phyloP scores from a whole-genome alignment of 768 basidiomycete species.

The Boletus rex-veris region DNA sequence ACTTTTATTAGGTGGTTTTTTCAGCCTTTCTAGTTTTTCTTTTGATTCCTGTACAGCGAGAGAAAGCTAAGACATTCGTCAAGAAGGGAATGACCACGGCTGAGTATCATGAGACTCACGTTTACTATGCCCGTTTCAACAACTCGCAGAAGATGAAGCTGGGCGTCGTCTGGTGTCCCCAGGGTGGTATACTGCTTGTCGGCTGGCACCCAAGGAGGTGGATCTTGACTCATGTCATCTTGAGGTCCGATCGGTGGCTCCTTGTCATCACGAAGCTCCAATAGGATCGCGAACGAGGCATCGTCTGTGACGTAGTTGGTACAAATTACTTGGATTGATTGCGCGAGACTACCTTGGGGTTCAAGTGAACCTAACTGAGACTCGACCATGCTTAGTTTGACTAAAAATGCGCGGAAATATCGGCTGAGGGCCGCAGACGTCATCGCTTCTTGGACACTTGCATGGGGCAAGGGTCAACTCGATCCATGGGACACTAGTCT shows the following conservation, averaged over 20 bases:
- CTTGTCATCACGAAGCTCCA: conserved; percentile 71
- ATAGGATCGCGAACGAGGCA: conserved; percentile 74
- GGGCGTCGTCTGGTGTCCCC: conserved; percentile 59
- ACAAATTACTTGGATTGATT: neutral
- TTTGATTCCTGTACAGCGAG: conserved; percentile 79
- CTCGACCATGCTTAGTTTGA: conserved; percentile 78
- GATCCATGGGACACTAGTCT: neutral
- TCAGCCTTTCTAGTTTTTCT: conserved; percentile 47
- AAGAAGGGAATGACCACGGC: neutral
- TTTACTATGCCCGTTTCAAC: conserved; percentile 84
- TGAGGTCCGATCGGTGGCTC: conserved; percentile 47
- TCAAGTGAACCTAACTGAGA: conserved; percentile 61
- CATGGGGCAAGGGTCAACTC: conserved; percentile 1
- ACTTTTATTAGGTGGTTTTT: neutral
- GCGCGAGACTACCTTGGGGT: conserved; percentile 43
- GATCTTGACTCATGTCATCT: conserved; percentile 51
- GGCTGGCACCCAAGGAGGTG: conserved; percentile 79
- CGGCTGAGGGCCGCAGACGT: conserved; percentile 58
- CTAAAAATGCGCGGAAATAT: conserved; percentile 78
- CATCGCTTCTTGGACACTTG: conserved; percentile 71
- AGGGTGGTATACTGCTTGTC: conserved; percentile 64
- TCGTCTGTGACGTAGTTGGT: conserved; percentile 45
- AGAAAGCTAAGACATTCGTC: conserved; percentile 49
- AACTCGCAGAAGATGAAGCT: conserved; percentile 71
- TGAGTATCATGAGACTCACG: conserved; percentile 37